Evolutionary conservation across 257 asterid genomes (phyloP).

Genomic region (Solanum etuberosum): DNA sequence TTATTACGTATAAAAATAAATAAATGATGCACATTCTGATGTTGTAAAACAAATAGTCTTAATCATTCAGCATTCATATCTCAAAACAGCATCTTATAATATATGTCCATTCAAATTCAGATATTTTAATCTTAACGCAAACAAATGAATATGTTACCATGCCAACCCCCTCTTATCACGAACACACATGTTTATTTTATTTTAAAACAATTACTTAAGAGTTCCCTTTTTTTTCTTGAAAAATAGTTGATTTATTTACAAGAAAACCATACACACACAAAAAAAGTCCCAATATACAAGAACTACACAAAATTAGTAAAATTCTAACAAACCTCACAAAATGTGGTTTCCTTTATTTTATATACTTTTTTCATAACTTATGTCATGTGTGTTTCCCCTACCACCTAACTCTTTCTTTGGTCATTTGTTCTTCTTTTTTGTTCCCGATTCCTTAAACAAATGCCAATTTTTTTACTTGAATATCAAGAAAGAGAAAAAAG

Average conservation of each 20-base stretch:
- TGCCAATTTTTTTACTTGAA: neutral
- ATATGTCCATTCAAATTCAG: neutral
- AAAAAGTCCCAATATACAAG: neutral
- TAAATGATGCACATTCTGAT: neutral
- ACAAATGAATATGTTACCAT: neutral
- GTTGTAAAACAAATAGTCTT: neutral
- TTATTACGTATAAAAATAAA: neutral
- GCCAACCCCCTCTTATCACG: neutral
- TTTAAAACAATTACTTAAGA: neutral
- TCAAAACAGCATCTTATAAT: neutral
- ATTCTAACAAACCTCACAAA: neutral
- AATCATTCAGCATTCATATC: neutral
- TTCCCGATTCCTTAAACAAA: neutral
- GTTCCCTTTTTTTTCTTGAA: neutral
- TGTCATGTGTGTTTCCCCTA: neutral
- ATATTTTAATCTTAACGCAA: neutral
- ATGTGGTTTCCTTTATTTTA: neutral
- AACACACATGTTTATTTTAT: neutral
- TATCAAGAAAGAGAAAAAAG: neutral
- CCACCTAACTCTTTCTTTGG: neutral
- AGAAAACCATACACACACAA: neutral
- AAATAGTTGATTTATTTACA: neutral
- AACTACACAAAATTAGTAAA: neutral
- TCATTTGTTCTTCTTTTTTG: neutral
- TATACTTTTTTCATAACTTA: neutral